phyloP scores from a whole-genome alignment of 2,329 filamentous ascomycete genomes.

The Pleoardoris graminearum region DNA sequence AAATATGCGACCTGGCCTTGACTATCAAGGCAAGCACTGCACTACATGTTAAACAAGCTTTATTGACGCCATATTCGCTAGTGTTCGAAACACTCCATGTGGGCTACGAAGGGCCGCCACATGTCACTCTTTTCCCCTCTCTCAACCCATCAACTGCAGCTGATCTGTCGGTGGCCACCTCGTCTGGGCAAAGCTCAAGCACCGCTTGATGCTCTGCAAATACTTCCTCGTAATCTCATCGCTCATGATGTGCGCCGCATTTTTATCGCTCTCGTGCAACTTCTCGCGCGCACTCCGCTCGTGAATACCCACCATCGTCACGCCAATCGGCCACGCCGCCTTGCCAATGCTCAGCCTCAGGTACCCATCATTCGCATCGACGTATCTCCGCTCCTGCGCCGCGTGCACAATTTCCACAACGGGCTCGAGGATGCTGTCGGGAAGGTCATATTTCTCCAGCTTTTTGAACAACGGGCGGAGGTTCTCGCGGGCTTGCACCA shows the following conservation, averaged over 20 bases:
- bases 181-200: constrained; percentile 93
- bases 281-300: constrained; percentile 95
- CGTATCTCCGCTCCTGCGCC: constrained; percentile 87
- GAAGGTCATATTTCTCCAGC: constrained; percentile 78
- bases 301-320: constrained; percentile 99
- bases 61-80: too few species aligned
- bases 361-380: constrained; percentile 96
- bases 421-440: constrained; percentile 76
- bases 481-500: constrained; percentile 84
- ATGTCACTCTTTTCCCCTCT: background rate
- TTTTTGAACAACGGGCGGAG: constrained; percentile 89
- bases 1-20: too few species aligned
- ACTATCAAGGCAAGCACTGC: too few species aligned
- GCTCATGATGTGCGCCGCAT: constrained; percentile 92
- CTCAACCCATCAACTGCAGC: constrained; percentile 87
- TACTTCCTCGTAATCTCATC: constrained; percentile 96
- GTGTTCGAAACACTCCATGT: too few species aligned
- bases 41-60: too few species aligned
- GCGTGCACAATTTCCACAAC: constrained; percentile 90
- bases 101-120: background rate
- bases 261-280: constrained; percentile 74
- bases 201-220: constrained; percentile 95
- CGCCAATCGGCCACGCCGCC: constrained; percentile 97
- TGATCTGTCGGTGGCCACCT: constrained; percentile 94
- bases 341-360: constrained; percentile 91